These are phyloP conservation scores for Candida nitratophila DNA, from an alignment of 805 yeast genomes.

Conservation along the genomic window DNA sequence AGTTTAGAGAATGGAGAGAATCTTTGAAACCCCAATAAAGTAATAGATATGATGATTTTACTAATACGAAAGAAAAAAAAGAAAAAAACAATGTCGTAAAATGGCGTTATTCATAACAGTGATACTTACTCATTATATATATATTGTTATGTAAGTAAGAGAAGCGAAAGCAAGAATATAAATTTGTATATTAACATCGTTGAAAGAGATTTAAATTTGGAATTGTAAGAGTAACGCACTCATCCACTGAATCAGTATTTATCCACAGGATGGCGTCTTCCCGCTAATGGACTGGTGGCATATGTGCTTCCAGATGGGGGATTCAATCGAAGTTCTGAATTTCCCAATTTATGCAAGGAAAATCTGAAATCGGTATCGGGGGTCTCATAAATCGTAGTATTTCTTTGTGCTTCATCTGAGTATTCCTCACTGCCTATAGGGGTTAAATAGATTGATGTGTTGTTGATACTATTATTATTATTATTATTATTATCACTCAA, in stretches of 20 bases:
- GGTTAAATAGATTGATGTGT: background rate
- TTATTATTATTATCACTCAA: background rate
- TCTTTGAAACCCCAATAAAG: constrained; percentile 9
- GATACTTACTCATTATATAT: background rate
- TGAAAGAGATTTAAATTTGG: too few species aligned
- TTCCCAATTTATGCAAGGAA: background rate
- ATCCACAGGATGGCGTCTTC: background rate
- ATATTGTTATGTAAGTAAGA: background rate
- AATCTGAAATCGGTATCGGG: background rate
- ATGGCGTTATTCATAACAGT: background rate
- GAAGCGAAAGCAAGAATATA: too few species aligned
- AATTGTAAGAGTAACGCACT: too few species aligned
- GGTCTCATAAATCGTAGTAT: background rate
- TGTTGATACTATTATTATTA: too few species aligned
- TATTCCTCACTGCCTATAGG: background rate
- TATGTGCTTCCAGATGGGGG: background rate
- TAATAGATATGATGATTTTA: too few species aligned
- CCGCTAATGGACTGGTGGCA: background rate
- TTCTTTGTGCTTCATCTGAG: background rate
- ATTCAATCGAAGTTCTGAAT: background rate
- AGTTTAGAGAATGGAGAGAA: constrained; percentile 51
- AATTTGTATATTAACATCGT: too few species aligned
- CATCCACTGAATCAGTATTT: background rate
- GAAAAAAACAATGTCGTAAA: background rate
- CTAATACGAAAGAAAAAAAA: background rate